These are phyloP conservation scores for Fusarium sp. DNA, from an alignment of 2,329 filamentous ascomycete species.

Conservation along the genomic window DNA sequence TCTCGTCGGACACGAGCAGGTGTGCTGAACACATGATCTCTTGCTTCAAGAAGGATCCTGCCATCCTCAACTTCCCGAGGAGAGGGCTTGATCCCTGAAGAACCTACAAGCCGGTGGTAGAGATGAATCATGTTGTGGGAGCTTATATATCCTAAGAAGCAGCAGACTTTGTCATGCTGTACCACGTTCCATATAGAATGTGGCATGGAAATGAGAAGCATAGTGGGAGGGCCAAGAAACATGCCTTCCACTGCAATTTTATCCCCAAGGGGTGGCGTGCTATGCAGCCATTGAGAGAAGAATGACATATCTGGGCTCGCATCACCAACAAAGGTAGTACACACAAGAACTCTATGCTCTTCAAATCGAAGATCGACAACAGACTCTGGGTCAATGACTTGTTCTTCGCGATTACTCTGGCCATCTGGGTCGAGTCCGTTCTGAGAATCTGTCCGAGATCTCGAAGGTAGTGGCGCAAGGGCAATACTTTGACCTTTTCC, in stretches of 20 bases:
- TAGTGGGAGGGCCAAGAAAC: conserved; percentile 76
- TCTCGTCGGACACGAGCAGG: conserved; percentile 50
- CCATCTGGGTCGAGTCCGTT: conserved; percentile 49
- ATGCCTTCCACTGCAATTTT: conserved; percentile 75
- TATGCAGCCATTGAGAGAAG: conserved; percentile 75
- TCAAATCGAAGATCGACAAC: conserved; percentile 71
- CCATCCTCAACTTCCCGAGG: conserved; percentile 69
- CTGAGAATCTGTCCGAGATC: conserved; percentile 47
- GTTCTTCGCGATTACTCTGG: conserved; percentile 52
- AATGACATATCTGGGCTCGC: conserved; percentile 75
- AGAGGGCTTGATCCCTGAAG: conserved; percentile 59
- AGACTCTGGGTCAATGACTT: conserved; percentile 62
- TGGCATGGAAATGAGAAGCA: conserved; percentile 76
- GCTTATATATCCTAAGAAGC: conserved; percentile 74
- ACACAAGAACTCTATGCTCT: conserved; percentile 73
- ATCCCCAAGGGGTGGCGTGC: conserved; percentile 67
- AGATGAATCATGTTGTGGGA: conserved; percentile 76
- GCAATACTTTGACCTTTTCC: conserved; percentile 66
- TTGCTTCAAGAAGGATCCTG: conserved; percentile 67
- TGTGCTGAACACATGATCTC: conserved; percentile 59
- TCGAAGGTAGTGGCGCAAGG: conserved; percentile 62
- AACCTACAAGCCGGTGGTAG: conserved; percentile 69
- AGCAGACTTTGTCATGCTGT: conserved; percentile 76
- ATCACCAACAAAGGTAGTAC: conserved; percentile 75
- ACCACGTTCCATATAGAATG: conserved; percentile 73